A percentile compares a stretch with the other conserved stretches of the same genome.
These are phyloP conservation scores for Pseudisothecium myosuroides DNA, from an alignment of 225 moss, liverwort and hornwort species.

Conservation along the genomic window DNA sequence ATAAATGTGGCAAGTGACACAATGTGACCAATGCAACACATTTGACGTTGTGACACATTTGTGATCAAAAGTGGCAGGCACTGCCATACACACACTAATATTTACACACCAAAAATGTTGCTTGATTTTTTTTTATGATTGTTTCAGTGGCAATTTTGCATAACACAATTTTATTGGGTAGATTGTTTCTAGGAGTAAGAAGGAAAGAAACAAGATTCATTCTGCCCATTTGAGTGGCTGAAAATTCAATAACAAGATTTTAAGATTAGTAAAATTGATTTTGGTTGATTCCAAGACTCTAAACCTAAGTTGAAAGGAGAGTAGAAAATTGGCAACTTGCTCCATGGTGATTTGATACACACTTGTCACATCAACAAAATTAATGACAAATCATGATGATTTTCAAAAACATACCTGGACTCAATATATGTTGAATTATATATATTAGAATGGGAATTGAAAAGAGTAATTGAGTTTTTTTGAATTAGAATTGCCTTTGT, in stretches of 20 bases:
- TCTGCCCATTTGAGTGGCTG: fast-evolving
- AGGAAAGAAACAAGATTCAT: background rate
- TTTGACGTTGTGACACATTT: too few relatives aligned
- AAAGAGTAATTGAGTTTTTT: background rate
- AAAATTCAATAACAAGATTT: background rate
- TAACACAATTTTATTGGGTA: too few relatives aligned
- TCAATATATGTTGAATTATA: background rate
- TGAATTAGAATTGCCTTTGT: fast-evolving
- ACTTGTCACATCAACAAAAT: background rate
- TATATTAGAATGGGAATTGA: fast-evolving
- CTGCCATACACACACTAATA: background rate
- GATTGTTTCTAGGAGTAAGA: background rate
- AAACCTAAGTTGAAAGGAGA: background rate
- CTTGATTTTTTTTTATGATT: fast-evolving
- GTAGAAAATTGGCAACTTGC: fast-evolving
- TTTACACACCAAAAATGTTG: background rate
- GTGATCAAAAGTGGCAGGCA: too few relatives aligned
- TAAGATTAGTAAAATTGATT: background rate
- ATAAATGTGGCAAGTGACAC: too few relatives aligned
- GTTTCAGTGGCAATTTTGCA: too few relatives aligned
- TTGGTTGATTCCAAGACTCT: background rate
- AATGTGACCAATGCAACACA: too few relatives aligned
- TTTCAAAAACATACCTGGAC: fast-evolving
- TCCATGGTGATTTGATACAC: background rate
- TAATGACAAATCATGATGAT: fast-evolving